Evolutionary conservation across 768 basidiomycete genomes (phyloP), one percentile per base, ranked within the genome.

Genomic region (Tubosaeta sp.): DNA sequence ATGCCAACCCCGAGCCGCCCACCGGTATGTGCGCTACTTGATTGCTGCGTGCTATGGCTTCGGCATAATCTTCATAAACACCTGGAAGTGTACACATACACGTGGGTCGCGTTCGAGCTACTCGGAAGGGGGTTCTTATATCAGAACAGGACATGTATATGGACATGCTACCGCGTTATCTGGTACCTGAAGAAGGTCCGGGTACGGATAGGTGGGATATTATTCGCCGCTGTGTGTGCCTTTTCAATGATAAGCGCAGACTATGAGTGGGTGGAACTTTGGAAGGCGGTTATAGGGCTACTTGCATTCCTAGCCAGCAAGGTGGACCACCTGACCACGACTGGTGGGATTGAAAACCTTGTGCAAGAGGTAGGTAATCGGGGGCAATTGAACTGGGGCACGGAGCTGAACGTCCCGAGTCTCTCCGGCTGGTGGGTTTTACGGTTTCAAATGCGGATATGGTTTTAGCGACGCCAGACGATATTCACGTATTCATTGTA

Each of bases 11-110:
- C 71, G 5, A 67, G 71, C 9, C 70, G 76, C 44, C 71, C 81
- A 1, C 76, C 77, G 1, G 54, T 84, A 22, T 82, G 81, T 57
- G 77, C 82, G 3, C 49, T 87, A 21, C 59, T 87, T n/a, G 84
- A 87, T 61, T 85, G 81, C 50, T 83, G 81, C 56, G 73, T 83
- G 6, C 70, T 87, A 13, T 87, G 84, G 83, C 64, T 86, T 24
- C 79, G 83, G 16, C 85, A 88, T 56, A 86, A 86, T 59, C 67
- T 87, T 27, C 82, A 86, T 49, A 84, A 77, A 57, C 76, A 71
- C 25, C 66, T 87, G 5, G 81, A 86, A 51, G 75, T 78, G 0
- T 69, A 73, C 25, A 76, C 77, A 6, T 86, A 84, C 57, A 67
- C 72, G 86, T 84, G 57, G 40, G 81, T 65, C 18, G 12, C 29